phyloP scores from a whole-genome alignment of 2,329 filamentous ascomycete genomes.

The Colletotrichum cuscutae region DNA sequence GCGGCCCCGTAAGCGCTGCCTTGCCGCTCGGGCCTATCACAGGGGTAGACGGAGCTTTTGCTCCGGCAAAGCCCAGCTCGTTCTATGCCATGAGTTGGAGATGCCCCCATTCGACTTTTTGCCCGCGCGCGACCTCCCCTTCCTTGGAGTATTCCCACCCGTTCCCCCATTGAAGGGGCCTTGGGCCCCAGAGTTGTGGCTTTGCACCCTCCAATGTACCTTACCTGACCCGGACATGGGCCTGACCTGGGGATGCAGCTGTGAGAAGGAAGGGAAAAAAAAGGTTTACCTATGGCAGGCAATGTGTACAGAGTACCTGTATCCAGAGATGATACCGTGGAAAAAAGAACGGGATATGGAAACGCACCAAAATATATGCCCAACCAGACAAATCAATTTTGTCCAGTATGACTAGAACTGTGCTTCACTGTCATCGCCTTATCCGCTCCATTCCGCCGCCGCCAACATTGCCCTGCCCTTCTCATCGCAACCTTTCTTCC shows the following conservation, averaged over 20 bases:
- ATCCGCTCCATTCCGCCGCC: slow-evolving; percentile 7
- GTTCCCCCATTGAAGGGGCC: neutral
- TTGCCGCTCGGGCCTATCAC: slow-evolving; percentile 32
- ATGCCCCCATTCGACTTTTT: slow-evolving; percentile 12
- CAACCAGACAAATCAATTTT: slow-evolving; percentile 28
- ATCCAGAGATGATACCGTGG: slow-evolving; percentile 6
- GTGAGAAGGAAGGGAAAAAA: neutral
- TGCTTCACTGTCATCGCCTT: slow-evolving; percentile 17
- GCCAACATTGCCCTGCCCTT: slow-evolving; percentile 18
- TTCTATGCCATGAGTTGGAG: slow-evolving; percentile 7
- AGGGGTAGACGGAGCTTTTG: slow-evolving; percentile 29
- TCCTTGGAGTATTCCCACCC: neutral
- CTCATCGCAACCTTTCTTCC: neutral
- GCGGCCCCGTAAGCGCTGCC: slow-evolving; percentile 32
- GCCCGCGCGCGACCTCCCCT: neutral
- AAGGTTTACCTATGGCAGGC: neutral
- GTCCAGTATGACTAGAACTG: slow-evolving; percentile 16
- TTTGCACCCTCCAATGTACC: slow-evolving; percentile 6
- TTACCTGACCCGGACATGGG: slow-evolving; percentile 15
- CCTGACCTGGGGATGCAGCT: slow-evolving; percentile 7
- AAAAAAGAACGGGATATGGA: slow-evolving; percentile 30
- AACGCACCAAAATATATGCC: slow-evolving; percentile 33
- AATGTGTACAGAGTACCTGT: neutral
- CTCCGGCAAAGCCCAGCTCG: slow-evolving; percentile 30
- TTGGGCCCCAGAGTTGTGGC: slow-evolving; percentile 9